Percentiles rank a stretch among this genome's conserved stretches.
phyloP scores from a whole-genome alignment of 495 filamentous ascomycete genomes.

The Sporormia fimetaria region DNA sequence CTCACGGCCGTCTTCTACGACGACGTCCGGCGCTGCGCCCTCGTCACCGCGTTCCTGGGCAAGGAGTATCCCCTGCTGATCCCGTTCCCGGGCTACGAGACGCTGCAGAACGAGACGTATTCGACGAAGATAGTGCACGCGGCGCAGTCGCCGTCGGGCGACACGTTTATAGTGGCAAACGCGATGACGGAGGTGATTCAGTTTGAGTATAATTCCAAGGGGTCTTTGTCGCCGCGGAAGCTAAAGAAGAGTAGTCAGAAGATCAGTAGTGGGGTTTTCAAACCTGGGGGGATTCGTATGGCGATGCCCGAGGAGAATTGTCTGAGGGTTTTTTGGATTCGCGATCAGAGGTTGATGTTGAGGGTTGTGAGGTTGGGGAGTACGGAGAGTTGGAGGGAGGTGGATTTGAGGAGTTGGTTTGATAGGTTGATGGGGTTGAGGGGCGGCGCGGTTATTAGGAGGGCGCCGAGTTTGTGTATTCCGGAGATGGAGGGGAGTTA shows the following conservation, averaged over 20 bases:
- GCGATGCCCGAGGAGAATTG: slow-evolving; percentile 21
- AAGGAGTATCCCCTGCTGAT: slow-evolving; percentile 23
- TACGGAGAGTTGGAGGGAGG: slow-evolving; percentile 13
- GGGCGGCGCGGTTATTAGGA: slow-evolving; percentile 11
- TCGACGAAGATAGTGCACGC: slow-evolving; percentile 21
- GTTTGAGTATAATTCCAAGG: slow-evolving; percentile 19
- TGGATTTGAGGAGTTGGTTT: slow-evolving; percentile 18
- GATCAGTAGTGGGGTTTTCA: slow-evolving; percentile 18
- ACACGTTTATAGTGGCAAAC: slow-evolving; percentile 17
- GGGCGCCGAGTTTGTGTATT: slow-evolving; percentile 16
- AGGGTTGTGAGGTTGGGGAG: slow-evolving; percentile 13
- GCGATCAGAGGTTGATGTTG: slow-evolving; percentile 21
- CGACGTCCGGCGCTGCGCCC: slow-evolving; percentile 8
- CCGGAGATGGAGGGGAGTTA: slow-evolving; percentile 12
- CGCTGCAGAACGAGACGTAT: slow-evolving; percentile 21
- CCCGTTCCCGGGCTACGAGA: slow-evolving; percentile 21
- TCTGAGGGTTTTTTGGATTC: slow-evolving; percentile 21
- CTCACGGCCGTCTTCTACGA: slow-evolving; percentile 22
- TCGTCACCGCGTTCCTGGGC: slow-evolving; percentile 21
- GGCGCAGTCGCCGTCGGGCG: slow-evolving; percentile 21
- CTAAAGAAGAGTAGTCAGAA: slow-evolving; percentile 12
- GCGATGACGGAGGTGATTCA: slow-evolving; percentile 25
- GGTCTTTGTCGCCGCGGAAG: slow-evolving; percentile 9
- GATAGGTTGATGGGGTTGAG: slow-evolving; percentile 16
- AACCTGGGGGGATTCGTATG: slow-evolving; percentile 18